Conservation (phyloP, 768 basidiomycete species). For the Mycena sanguinolenta region DNA sequence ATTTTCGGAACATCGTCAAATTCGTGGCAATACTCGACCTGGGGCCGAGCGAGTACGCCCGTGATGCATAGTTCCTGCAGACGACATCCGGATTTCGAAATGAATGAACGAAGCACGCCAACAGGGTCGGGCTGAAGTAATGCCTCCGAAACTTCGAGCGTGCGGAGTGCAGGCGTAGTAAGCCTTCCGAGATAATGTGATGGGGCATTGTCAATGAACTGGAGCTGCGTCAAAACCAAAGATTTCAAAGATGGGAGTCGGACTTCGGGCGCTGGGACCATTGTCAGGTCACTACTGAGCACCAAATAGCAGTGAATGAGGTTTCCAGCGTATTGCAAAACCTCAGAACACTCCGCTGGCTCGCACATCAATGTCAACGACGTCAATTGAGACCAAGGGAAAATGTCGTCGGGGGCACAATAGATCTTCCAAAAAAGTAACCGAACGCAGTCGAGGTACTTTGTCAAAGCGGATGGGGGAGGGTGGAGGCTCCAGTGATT, state of each 20-base stretch:
- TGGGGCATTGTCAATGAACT: background rate
- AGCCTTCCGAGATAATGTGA: background rate
- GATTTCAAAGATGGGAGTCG: slow-evolving; percentile 2
- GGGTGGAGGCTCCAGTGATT: too few species aligned
- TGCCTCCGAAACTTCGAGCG: background rate
- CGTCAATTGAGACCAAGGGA: slow-evolving; percentile 24
- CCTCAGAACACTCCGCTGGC: background rate
- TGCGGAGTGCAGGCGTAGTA: slow-evolving; percentile 1
- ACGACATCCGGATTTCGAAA: slow-evolving; percentile 5
- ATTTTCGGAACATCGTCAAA: background rate
- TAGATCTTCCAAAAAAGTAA: background rate
- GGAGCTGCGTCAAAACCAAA: background rate
- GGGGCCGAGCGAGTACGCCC: background rate
- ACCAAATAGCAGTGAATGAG: background rate
- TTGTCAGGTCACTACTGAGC: too few species aligned
- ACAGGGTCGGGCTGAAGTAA: background rate
- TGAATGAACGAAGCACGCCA: background rate
- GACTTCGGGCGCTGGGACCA: background rate
- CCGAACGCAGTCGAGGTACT: background rate
- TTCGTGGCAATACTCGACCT: background rate
- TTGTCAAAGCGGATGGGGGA: background rate
- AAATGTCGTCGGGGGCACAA: background rate
- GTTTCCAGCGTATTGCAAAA: background rate
- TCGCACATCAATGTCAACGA: background rate
- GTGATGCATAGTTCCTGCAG: background rate